Percentiles rank a stretch among this genome's conserved stretches.
Evolutionary conservation across 768 basidiomycete species (phyloP).

Genomic region (Hypholoma sublateritium): DNA sequence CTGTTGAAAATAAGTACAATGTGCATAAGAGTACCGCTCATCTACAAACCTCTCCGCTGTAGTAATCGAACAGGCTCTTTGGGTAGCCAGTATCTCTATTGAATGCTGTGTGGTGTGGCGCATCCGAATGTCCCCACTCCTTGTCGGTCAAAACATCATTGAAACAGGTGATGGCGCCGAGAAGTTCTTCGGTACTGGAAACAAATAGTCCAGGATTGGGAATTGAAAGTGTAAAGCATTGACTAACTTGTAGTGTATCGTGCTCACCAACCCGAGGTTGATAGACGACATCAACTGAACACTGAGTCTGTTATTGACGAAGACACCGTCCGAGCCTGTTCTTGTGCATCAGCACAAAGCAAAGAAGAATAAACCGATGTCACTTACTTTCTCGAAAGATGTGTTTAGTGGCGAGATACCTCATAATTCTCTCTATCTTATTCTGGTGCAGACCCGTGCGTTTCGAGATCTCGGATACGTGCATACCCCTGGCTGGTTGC

Average conservation of each 20-base stretch:
- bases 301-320: conserved; percentile 42
- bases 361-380: background rate
- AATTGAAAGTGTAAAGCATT: no score
- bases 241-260: conserved; percentile 1
- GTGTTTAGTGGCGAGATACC: conserved; percentile 30
- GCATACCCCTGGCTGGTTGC: conserved; percentile 27
- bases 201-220: background rate
- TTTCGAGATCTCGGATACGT: conserved; percentile 21
- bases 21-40: background rate
- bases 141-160: conserved; percentile 34
- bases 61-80: conserved; percentile 24
- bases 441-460: conserved; percentile 22
- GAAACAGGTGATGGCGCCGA: background rate
- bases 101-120: conserved; percentile 24
- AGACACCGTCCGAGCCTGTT: conserved; percentile 34
- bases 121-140: conserved; percentile 26
- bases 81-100: conserved; percentile 21
- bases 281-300: conserved; percentile 17
- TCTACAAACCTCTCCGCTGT: conserved; percentile 14
- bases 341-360: background rate
- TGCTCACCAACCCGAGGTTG: background rate
- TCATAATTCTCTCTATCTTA: conserved; percentile 33
- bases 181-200: background rate
- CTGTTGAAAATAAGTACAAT: background rate
- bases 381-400: conserved; percentile 35